These are phyloP conservation scores for Pinus albicaulis DNA, from an alignment of 75 land plant species.

Conservation along the genomic window DNA sequence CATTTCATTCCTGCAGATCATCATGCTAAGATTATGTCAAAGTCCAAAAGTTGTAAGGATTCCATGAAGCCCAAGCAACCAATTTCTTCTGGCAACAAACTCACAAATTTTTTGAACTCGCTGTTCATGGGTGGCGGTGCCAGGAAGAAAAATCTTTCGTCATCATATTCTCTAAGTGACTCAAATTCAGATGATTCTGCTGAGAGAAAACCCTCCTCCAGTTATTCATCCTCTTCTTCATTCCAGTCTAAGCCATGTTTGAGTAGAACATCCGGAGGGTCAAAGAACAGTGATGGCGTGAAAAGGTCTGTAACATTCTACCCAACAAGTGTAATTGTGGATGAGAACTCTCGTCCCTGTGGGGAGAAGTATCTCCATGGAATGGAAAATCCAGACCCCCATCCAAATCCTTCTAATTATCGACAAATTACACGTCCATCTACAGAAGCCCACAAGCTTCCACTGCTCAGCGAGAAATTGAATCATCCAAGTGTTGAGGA, in stretches of 20 bases:
- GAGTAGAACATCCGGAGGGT: slow-evolving; percentile 27
- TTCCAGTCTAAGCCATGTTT: slow-evolving; percentile 32
- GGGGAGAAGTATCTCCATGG: slow-evolving; percentile 10
- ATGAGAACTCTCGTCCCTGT: slow-evolving; percentile 36
- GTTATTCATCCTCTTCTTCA: slow-evolving; percentile 28
- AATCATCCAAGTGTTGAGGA: neutral
- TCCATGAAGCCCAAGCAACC: slow-evolving; percentile 41
- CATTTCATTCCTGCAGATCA: neutral
- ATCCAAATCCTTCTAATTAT: neutral
- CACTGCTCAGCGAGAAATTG: too few relatives aligned
- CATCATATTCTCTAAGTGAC: neutral
- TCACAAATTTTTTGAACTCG: slow-evolving; percentile 45
- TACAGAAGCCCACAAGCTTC: neutral
- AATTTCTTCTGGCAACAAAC: slow-evolving; percentile 40
- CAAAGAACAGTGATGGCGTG: slow-evolving; percentile 10
- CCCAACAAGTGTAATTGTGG: slow-evolving; percentile 45
- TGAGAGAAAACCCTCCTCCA: neutral
- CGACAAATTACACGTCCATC: neutral
- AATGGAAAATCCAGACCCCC: slow-evolving; percentile 1
- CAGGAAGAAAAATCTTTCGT: neutral
- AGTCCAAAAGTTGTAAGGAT: slow-evolving; percentile 24
- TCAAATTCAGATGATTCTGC: slow-evolving; percentile 31
- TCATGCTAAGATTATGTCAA: neutral
- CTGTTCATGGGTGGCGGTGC: slow-evolving; percentile 20
- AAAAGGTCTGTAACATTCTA: slow-evolving; percentile 56